Evolutionary conservation across 2,329 filamentous ascomycete species (phyloP), one percentile per base, ranked within the genome.

Genomic region (Fusarium paranaense): DNA sequence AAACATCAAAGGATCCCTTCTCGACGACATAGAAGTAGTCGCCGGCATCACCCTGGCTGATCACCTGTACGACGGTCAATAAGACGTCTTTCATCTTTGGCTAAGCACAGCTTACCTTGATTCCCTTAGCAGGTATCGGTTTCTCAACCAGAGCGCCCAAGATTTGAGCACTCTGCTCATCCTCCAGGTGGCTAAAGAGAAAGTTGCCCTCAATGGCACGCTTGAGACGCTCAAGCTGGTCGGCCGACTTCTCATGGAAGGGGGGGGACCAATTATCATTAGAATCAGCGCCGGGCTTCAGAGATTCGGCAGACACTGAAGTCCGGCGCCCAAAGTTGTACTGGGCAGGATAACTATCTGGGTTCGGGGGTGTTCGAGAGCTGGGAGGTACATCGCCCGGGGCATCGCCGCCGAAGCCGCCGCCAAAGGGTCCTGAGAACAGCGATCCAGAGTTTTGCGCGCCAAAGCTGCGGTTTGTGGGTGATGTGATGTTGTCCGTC

Each of bases 21-120:
- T 99, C 97, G 20, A 98, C 95, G 30, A 99, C 92, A 82, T 99
- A 99, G 85, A 99, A 99, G 86, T 94, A 98, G 84, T 99, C 97
- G 50, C 97, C 97, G 1, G 95, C 93, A 80, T 98, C 97, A 64
- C 97, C 97, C 86, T 99, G 97, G 59, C 92, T 93, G 76, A 99
- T 98, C 67, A 99, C 95, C 89, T 98, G 89, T 59, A 42, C 8
- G 7, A n/a, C 42, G 2, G 79, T 82, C 66, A 84, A 74, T 52
- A 68, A 50, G 11, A 11, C 32, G 20, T 38, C 42, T 50, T 32
- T n/a, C 32, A 11, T 38, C 14, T 38, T 18, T 7, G 16, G 18
- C 9, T 6, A 5, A 9, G 7, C 10, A n/a, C 13, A n/a, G 59
- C 68, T 40, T 81, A 91, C 90, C 86, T 92, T 92, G 81, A 92